These are phyloP conservation scores for Vanderwaltozyma verrucispora DNA, from an alignment of 805 yeast species.

Conservation along the genomic window DNA sequence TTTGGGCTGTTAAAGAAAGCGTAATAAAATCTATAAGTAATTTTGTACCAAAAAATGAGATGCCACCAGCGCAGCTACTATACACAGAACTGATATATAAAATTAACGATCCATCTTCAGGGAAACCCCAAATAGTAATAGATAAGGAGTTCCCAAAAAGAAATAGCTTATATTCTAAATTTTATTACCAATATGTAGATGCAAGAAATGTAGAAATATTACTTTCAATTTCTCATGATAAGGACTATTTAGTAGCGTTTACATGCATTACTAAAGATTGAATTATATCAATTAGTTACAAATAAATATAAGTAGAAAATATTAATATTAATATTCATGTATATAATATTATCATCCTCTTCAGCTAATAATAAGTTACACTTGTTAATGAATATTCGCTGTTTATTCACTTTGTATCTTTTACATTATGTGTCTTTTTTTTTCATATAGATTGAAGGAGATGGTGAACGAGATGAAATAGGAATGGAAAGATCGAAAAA, in stretches of 20 bases:
- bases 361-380: too few species aligned
- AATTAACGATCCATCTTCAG: conserved; percentile 7
- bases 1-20: conserved; percentile 28
- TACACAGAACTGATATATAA: conserved; percentile 20
- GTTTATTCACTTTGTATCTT: too few species aligned
- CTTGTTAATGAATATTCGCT: too few species aligned
- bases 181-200: conserved; percentile 9
- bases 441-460: too few species aligned
- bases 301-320: too few species aligned
- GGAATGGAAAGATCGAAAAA: too few species aligned
- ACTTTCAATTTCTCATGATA: conserved; percentile 25
- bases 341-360: too few species aligned
- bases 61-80: conserved; percentile 23
- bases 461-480: too few species aligned
- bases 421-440: too few species aligned
- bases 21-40: conserved; percentile 15
- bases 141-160: conserved; percentile 4
- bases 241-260: conserved; percentile 18
- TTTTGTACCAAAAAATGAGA: conserved; percentile 5
- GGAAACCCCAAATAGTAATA: conserved; percentile 12
- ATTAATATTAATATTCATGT: too few species aligned
- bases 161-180: conserved; percentile 4
- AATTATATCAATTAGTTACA: too few species aligned
- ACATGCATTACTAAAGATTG: conserved; percentile 3
- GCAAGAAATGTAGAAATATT: conserved; percentile 4